Evolutionary conservation across 441 rosid species (phyloP), one percentile per base, ranked within the genome.

Genomic region (Brassica balearica): DNA sequence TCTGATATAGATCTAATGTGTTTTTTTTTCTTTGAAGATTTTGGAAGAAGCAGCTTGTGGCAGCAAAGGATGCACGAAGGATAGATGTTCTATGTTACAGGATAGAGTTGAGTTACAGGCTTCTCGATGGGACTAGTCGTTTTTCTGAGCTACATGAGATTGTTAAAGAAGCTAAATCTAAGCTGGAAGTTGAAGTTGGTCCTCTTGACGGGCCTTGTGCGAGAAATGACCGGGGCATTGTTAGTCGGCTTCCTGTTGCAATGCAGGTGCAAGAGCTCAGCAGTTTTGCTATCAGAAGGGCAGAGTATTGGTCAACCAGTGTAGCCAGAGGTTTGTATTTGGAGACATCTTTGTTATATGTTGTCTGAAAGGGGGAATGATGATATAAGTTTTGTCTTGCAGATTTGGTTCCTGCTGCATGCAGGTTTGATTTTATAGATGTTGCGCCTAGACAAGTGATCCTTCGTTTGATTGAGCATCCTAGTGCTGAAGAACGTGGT

Each of bases 41-140:
- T 80, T 92, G 97, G 97, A 94, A 91, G 88, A 96, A 91, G 88
- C 99, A 96, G 84, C 89, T 96, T 23, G 73, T 72, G 68, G 82
- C 86, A 69, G 97, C 99, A 12, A 96, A 88, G 86, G 98, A 92
- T 85, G 99, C 98, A 17, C 89, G 99, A 9, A 85, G 99, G 53
- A 77, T 92, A 65, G 98, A 96, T 80, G 90, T 89, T 58, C 84
- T 96, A 0, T 92, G 98, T 77, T 85, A 87, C 82, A 91, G 99
- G 83, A 92, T 96, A 79, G 89, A 83, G 82, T 84, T 96, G 84
- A 87, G 98, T 84, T 91, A 81, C 83, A 86, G 97, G 80, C 92
- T 96, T 73, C 89, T 96, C 32, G 85, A 87, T 58, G 97, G 92
- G 62, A 94, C 97, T 84, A 85, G 87, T 75, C 73, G 89, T 76